Conservation (phyloP, 2,329 filamentous ascomycete genomes). For the Ophiostoma sp. region DNA sequence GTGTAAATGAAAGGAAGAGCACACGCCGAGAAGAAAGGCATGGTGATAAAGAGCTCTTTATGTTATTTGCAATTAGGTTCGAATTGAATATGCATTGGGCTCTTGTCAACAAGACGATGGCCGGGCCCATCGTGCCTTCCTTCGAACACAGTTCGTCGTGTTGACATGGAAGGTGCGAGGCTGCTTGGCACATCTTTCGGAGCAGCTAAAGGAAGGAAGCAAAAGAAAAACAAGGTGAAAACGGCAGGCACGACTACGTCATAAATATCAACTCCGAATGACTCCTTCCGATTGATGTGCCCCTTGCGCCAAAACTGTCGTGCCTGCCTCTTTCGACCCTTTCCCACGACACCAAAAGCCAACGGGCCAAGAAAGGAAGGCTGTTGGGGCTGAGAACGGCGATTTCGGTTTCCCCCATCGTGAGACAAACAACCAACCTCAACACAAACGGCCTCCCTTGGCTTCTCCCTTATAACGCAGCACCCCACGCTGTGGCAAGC, state of each 20-base stretch:
- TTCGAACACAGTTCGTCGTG: background rate
- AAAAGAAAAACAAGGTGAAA: background rate
- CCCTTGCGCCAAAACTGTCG: background rate
- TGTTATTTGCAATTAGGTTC: background rate
- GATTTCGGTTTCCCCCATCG: background rate
- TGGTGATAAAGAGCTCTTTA: background rate
- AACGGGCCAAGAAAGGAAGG: conserved; percentile 1
- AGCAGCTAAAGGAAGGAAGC: background rate
- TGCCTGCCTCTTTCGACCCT: background rate
- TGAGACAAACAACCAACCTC: background rate
- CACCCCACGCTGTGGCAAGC: too few relatives aligned
- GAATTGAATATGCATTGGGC: background rate
- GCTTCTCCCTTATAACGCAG: background rate
- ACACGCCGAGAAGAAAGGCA: background rate
- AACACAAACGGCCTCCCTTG: background rate
- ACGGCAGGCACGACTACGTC: background rate
- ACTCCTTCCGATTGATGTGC: background rate
- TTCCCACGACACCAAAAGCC: background rate
- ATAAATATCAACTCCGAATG: background rate
- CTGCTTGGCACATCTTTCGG: too few relatives aligned
- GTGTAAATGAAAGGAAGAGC: background rate
- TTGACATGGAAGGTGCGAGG: background rate
- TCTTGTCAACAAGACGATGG: background rate
- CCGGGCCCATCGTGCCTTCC: background rate
- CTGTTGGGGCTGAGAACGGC: conserved; percentile 4